A percentile compares a stretch with the other conserved stretches of the same genome.
Conservation (phyloP, 108 stramenopile genomes). For the Parmales sp. region DNA sequence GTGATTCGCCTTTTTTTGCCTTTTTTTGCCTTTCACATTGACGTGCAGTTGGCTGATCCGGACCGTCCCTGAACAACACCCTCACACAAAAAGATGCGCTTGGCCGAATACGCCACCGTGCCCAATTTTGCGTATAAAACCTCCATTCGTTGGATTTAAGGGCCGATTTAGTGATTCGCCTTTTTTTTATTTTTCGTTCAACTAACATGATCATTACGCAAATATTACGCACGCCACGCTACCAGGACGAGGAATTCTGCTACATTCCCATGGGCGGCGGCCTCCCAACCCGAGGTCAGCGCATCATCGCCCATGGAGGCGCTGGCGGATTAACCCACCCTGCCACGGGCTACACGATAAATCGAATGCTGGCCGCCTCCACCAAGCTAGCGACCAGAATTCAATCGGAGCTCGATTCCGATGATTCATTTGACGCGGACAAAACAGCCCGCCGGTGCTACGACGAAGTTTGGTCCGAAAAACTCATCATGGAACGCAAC, state of each 20-base stretch:
- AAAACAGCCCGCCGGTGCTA: constrained; percentile 69
- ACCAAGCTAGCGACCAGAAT: background rate
- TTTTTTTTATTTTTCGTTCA: no score
- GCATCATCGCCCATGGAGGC: constrained; percentile 79
- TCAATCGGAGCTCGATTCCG: constrained; percentile 17
- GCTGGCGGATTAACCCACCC: constrained; percentile 87
- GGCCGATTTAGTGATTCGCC: background rate
- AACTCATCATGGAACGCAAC: constrained; percentile 71
- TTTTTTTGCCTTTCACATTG: no score
- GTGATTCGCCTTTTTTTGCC: no score
- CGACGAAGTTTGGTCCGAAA: constrained; percentile 78
- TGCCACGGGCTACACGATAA: constrained; percentile 81
- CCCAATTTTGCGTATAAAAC: background rate
- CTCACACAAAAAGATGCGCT: no score
- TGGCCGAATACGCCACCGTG: no score
- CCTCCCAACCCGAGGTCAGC: constrained; percentile 68
- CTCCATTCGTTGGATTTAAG: background rate
- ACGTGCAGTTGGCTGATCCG: no score
- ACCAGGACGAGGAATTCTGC: constrained; percentile 91
- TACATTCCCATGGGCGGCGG: constrained; percentile 93
- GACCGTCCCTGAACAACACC: no score
- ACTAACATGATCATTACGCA: background rate
- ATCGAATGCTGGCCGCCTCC: constrained; percentile 61
- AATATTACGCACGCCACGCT: no score
- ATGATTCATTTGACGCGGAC: constrained; percentile 43